A percentile compares a stretch with the other conserved stretches of the same genome.
phyloP scores from a whole-genome alignment of 2,329 filamentous ascomycete species.

The Colletotrichum abscissum region DNA sequence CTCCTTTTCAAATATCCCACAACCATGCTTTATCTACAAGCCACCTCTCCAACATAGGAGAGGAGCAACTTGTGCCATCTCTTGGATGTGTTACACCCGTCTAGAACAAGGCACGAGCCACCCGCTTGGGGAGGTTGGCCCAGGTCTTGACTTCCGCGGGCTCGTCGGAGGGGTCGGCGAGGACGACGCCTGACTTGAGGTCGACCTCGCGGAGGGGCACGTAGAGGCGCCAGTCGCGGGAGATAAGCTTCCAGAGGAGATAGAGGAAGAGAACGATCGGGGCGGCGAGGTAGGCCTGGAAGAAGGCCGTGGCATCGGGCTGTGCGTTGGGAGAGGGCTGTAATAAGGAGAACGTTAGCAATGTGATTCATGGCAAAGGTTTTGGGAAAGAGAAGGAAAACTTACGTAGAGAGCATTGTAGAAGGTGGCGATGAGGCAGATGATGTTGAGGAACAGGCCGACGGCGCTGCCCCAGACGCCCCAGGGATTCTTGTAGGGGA shows the following conservation, averaged over 20 bases:
- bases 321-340: constrained; percentile 47
- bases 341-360: background rate
- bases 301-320: constrained; percentile 63
- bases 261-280: constrained; percentile 69
- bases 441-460: constrained; percentile 72
- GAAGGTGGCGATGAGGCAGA: constrained; percentile 79
- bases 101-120: constrained; percentile 49
- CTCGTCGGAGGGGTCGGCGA: constrained; percentile 61
- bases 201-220: constrained; percentile 70
- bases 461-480: constrained; percentile 77
- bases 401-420: constrained; percentile 72
- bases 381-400: background rate
- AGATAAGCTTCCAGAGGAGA: constrained; percentile 72
- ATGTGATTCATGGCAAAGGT: background rate
- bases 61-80: background rate
- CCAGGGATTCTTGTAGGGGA: constrained; percentile 58
- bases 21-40: background rate
- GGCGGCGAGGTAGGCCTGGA: constrained; percentile 67
- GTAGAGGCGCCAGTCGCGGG: constrained; percentile 65
- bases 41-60: background rate
- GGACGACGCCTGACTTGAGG: constrained; percentile 67
- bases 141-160: constrained; percentile 47
- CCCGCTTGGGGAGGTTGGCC: constrained; percentile 48
- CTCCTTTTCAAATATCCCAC: background rate
- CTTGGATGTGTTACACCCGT: background rate